A percentile compares a stretch with the other conserved stretches of the same genome.
These are phyloP conservation scores for Phytophthora ramorum DNA, from an alignment of 352 stramenopile species.

Conservation along the genomic window DNA sequence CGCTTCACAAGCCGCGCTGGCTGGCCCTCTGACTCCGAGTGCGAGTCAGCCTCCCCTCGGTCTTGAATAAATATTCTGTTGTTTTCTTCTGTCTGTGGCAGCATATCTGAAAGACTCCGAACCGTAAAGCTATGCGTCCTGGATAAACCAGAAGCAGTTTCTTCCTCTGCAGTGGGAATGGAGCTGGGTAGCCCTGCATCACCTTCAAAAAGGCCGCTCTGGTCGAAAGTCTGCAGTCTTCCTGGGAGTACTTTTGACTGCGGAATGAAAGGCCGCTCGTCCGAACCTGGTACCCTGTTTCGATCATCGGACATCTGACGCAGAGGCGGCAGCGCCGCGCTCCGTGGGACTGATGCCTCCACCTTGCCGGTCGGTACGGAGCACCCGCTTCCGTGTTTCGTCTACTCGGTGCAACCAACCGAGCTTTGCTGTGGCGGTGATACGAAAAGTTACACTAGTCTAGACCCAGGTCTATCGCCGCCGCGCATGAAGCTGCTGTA, in stretches of 20 bases:
- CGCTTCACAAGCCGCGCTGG: constrained; percentile 15
- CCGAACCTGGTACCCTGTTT: constrained; percentile 2
- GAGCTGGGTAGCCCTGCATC: constrained; percentile 7
- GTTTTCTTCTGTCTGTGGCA: constrained; percentile 4
- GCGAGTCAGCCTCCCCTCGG: not conserved
- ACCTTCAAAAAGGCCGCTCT: not conserved
- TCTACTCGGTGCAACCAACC: not conserved
- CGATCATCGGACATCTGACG: constrained; percentile 29
- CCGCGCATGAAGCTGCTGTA: constrained; percentile 32
- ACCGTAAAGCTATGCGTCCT: constrained; percentile 14
- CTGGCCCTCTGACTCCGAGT: not conserved
- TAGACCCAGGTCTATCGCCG: constrained; percentile 11
- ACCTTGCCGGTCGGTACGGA: constrained; percentile 15
- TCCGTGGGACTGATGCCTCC: constrained; percentile 2
- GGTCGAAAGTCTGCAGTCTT: constrained; percentile 17
- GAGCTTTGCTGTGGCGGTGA: not conserved
- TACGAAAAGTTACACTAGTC: constrained; percentile 12
- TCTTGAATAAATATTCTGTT: constrained; percentile 2
- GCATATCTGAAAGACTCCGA: not conserved
- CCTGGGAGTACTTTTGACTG: constrained; percentile 3
- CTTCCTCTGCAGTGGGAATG: not conserved
- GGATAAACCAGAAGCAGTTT: constrained; percentile 5
- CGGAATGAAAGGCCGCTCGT: constrained; percentile 5
- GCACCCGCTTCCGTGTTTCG: constrained; percentile 9
- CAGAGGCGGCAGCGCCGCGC: constrained; percentile 26